Evolutionary conservation across 805 yeast genomes (phyloP).

Genomic region (Nakazawaea sp.): DNA sequence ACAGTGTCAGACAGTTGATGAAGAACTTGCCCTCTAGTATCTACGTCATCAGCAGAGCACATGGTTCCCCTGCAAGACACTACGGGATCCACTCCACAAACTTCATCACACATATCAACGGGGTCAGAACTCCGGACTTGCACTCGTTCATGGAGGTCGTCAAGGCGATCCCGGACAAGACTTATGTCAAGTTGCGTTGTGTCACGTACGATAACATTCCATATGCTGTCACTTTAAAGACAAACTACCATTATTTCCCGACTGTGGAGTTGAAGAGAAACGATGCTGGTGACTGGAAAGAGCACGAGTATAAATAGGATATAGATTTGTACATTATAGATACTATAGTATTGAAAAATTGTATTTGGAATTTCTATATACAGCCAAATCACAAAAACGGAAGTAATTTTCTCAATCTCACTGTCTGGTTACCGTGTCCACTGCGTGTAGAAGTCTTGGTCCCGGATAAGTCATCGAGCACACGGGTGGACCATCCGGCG

Average conservation of each 20-base stretch:
- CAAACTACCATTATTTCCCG: slow-evolving; percentile 85
- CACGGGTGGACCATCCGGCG: slow-evolving; percentile 72
- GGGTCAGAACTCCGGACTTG: slow-evolving; percentile 60
- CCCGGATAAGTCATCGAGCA: slow-evolving; percentile 52
- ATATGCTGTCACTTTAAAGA: slow-evolving; percentile 76
- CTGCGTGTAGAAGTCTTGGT: slow-evolving; percentile 43
- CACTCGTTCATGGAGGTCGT: slow-evolving; percentile 62
- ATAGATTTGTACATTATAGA: not conserved
- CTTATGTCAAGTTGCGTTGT: slow-evolving; percentile 73
- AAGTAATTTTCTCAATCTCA: slow-evolving; percentile 49
- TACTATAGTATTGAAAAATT: not conserved
- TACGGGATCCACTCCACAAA: slow-evolving; percentile 74
- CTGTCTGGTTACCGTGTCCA: slow-evolving; percentile 48
- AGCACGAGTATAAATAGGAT: slow-evolving; percentile 39
- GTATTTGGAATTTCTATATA: not conserved
- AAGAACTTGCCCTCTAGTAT: slow-evolving; percentile 72
- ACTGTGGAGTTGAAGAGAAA: slow-evolving; percentile 55
- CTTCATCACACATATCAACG: slow-evolving; percentile 87
- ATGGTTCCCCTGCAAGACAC: slow-evolving; percentile 84
- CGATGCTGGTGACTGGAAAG: slow-evolving; percentile 44
- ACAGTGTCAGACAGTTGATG: slow-evolving; percentile 83
- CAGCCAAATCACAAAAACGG: slow-evolving; percentile 29
- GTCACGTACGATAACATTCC: slow-evolving; percentile 86
- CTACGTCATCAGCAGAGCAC: slow-evolving; percentile 67
- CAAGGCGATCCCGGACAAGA: slow-evolving; percentile 65